Percentiles rank a stretch among this genome's conserved stretches.
These are phyloP conservation scores for Colletotrichum orchidophilum DNA, from an alignment of 2,329 filamentous ascomycete genomes.

Conservation along the genomic window DNA sequence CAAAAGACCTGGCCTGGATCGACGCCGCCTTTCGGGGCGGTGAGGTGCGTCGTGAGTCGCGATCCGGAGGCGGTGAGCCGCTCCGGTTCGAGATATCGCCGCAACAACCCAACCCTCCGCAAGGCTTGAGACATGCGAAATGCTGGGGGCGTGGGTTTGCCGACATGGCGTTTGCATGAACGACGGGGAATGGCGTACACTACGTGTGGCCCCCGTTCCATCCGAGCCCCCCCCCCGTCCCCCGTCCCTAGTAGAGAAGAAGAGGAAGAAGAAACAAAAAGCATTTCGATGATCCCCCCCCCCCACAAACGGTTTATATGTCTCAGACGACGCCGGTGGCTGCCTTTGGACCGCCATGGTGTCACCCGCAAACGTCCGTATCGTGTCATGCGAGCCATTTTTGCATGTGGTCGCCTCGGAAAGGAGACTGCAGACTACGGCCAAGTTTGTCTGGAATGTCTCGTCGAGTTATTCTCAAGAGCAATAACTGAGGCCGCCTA, in stretches of 20 bases:
- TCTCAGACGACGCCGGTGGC: not conserved
- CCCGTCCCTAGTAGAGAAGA: too few species aligned
- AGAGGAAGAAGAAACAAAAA: not conserved
- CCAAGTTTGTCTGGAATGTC: not conserved
- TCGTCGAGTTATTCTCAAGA: not conserved
- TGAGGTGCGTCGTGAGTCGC: not conserved
- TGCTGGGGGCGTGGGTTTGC: not conserved
- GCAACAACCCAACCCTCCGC: not conserved
- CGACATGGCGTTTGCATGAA: not conserved
- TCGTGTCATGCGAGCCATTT: not conserved
- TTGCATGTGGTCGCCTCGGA: too few species aligned
- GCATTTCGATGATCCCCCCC: too few species aligned
- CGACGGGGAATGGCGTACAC: not conserved
- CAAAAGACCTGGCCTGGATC: not conserved
- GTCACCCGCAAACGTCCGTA: not conserved
- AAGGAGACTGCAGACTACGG: not conserved
- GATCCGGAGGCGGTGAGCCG: not conserved
- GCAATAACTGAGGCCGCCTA: too few species aligned
- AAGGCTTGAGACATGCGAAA: not conserved
- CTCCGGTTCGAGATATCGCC: not conserved
- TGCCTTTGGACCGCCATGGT: not conserved
- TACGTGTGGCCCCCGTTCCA: not conserved
- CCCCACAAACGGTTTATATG: constrained; percentile 4
- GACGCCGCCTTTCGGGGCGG: not conserved
- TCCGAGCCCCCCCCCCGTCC: not conserved